These are phyloP conservation scores for Casuarina cunninghamiana DNA, from an alignment of 306 rosid species.

Conservation along the genomic window DNA sequence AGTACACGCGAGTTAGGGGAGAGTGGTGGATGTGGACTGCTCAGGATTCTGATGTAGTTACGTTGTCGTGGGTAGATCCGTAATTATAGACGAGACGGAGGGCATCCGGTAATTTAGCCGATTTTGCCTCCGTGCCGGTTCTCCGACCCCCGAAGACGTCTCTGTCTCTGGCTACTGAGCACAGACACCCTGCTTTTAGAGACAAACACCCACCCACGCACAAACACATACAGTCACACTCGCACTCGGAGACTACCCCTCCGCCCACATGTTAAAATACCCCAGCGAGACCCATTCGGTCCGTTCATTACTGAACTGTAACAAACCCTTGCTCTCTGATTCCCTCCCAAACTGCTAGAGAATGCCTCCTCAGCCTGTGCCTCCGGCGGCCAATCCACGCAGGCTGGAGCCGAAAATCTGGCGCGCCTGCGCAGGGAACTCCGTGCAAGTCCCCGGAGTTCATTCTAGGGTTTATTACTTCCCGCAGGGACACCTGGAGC, in stretches of 20 bases:
- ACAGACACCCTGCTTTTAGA: constrained; percentile 10
- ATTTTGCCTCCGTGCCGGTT: constrained; percentile 28
- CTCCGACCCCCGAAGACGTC: constrained; percentile 40
- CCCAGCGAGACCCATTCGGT: constrained; percentile 22
- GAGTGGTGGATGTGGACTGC: not conserved
- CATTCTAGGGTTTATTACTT: constrained; percentile 82
- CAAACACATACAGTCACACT: constrained; percentile 6
- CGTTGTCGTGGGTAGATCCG: constrained; percentile 38
- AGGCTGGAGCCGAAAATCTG: constrained; percentile 46
- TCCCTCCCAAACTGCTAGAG: constrained; percentile 2
- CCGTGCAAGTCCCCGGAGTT: constrained; percentile 46
- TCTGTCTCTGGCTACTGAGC: constrained; percentile 16
- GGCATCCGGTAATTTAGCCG: not conserved
- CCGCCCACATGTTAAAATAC: constrained; percentile 21
- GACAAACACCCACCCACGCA: not conserved
- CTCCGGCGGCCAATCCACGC: constrained; percentile 16
- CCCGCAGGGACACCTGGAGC: constrained; percentile 75
- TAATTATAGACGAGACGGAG: not conserved
- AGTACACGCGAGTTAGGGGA: not conserved
- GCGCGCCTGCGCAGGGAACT: constrained; percentile 62
- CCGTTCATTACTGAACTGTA: not conserved
- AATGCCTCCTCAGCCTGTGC: constrained; percentile 30
- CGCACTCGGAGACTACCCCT: not conserved
- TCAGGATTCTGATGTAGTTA: constrained; percentile 16
- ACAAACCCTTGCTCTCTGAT: not conserved